Base-by-base conservation (phyloP, 495 filamentous ascomycete genomes). In the Aspergillus cristatus region DNA sequence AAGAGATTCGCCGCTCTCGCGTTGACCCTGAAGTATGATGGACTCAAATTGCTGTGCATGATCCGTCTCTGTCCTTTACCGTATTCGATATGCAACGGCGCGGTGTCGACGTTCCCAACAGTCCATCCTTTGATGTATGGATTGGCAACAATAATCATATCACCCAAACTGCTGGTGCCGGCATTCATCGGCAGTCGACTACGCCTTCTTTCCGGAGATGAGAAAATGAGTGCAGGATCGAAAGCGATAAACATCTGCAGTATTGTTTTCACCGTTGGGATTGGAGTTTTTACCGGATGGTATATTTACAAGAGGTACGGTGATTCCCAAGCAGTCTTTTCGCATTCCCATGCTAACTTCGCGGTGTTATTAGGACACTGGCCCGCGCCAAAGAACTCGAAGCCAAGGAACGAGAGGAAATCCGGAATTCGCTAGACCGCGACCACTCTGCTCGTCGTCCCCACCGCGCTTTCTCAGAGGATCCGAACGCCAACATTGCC, bases 51-150 rank as follows among this genome's bases (percentile, higher is more conserved):
- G 13, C 69, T 98, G 20, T 79, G 82, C 47, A 94, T 95, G 84
- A 94, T 98, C 40, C 72, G 91, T 18, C 65, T 97, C 25, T 96
- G 91, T 42, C 91, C 91, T 15, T 58, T 97, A 42, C 91, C 91
- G n/a, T 98, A 94, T 55, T 90, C 84, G 15, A 65, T 96, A 40
- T 88, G 84, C 49, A 98, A 98, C 51, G 91, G 88, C 14, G 94
- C 91, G 15, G 76, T 98, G 18, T 85, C 86, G 14, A 96, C 90
- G 1, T 88, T 98, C 46, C 87, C 85, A 2, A 94, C 86, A 6
- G 84, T 98, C 6, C 70, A 78, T 34, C 80, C 82, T 12, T 58
- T 72, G 55, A 72, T 71, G 46, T 97, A 93, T 55, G 82, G 77
- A 20, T 50, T 83, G 26, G 90, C 93, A 1, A 97, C 91, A 6